Evolutionary conservation across 1,139 yeast species (phyloP).

Genomic region (Candida glucosophila): DNA sequence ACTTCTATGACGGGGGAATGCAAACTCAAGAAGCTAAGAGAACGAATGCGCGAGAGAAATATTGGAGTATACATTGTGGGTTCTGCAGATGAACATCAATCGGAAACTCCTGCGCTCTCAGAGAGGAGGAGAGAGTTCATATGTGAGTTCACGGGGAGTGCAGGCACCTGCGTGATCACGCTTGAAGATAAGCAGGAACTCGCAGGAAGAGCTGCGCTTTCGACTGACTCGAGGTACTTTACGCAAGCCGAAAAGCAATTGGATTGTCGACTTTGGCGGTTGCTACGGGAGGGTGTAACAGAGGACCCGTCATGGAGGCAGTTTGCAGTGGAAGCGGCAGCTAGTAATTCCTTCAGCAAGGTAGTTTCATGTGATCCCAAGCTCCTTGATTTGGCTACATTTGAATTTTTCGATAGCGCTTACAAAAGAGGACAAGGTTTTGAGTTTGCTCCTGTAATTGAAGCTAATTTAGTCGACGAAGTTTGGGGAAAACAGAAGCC

Average conservation of each 20-base stretch:
- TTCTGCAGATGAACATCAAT: constrained; percentile 56
- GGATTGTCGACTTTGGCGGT: constrained; percentile 24
- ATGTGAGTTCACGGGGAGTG: constrained; percentile 49
- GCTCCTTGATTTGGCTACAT: constrained; percentile 22
- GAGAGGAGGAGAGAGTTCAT: constrained; percentile 45
- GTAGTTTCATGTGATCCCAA: constrained; percentile 35
- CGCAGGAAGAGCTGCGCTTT: constrained; percentile 36
- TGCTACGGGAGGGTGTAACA: constrained; percentile 30
- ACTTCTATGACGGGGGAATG: no score
- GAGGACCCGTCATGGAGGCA: constrained; percentile 31
- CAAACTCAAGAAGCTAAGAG: constrained; percentile 26
- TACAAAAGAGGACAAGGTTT: constrained; percentile 16
- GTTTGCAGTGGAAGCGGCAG: constrained; percentile 28
- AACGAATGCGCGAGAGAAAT: constrained; percentile 35
- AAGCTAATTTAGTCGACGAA: constrained; percentile 27
- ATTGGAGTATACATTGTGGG: constrained; percentile 79
- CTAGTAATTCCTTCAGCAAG: constrained; percentile 21
- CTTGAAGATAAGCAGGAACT: constrained; percentile 21
- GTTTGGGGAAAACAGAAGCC: constrained; percentile 38
- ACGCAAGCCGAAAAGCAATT: constrained; percentile 37
- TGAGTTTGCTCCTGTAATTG: constrained; percentile 23
- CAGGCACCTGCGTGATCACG: constrained; percentile 47
- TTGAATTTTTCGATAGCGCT: constrained; percentile 24
- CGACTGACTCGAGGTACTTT: constrained; percentile 54
- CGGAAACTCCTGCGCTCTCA: constrained; percentile 43